phyloP scores from a whole-genome alignment of 441 rosid genomes.

The Geranium incanum region DNA sequence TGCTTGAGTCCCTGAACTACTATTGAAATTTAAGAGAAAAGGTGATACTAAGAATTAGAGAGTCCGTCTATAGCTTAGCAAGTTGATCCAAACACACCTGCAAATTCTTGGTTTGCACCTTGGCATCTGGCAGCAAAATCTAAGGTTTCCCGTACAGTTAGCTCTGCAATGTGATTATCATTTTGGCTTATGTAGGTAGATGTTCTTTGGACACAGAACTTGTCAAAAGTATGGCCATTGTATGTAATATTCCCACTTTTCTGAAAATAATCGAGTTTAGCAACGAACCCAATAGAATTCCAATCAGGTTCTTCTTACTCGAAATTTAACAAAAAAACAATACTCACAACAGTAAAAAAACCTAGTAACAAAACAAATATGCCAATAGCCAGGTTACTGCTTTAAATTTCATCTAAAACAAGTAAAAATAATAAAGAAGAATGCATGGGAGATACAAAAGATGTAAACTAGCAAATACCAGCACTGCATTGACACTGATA shows the following conservation, averaged over 20 bases:
- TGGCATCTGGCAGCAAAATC: constrained; percentile 96
- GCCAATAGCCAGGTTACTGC: neutral
- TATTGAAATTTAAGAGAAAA: neutral
- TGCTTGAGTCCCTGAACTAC: neutral
- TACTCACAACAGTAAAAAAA: neutral
- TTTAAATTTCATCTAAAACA: too few relatives aligned
- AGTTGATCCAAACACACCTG: constrained; percentile 39
- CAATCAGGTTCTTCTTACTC: neutral
- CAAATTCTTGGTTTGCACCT: constrained; percentile 76
- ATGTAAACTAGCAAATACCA: too few relatives aligned
- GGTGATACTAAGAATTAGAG: neutral
- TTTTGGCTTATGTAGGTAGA: constrained; percentile 90
- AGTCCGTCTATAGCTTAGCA: neutral
- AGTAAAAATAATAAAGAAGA: too few relatives aligned
- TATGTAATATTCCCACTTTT: constrained; percentile 60
- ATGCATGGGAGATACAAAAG: too few relatives aligned
- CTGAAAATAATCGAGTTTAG: constrained; percentile 28
- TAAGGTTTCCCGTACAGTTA: constrained; percentile 86
- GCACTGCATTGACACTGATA: too few relatives aligned
- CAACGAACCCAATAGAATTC: neutral
- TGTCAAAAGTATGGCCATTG: constrained; percentile 58
- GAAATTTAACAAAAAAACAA: neutral
- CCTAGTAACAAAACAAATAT: neutral
- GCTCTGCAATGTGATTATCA: constrained; percentile 84
- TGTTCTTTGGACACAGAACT: constrained; percentile 72